Percentiles rank a stretch among this genome's conserved stretches.
Evolutionary conservation across 2,329 filamentous ascomycete species (phyloP).

Genomic region (Neofusicoccum umdonicola): DNA sequence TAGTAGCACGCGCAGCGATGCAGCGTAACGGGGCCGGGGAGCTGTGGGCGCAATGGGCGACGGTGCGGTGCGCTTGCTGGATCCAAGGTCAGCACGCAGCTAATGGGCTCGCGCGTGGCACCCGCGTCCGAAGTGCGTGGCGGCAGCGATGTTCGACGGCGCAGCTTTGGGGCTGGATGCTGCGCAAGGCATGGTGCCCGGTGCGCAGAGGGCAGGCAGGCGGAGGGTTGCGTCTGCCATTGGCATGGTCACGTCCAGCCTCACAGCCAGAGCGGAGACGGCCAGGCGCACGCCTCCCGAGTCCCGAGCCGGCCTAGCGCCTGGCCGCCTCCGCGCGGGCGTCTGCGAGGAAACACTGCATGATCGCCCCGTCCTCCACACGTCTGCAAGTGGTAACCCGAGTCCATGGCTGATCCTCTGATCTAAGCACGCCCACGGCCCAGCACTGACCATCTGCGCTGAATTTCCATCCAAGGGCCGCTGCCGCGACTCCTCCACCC

Average conservation of each 20-base stretch:
- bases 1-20: background rate
- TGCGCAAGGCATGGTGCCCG: background rate
- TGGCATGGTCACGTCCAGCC: slow-evolving; percentile 1
- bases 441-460: background rate
- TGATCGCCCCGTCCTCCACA: slow-evolving; percentile 14
- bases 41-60: background rate
- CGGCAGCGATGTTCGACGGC: background rate
- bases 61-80: too few species aligned
- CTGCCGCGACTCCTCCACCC: background rate
- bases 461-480: background rate
- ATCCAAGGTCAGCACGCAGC: background rate
- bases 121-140: background rate
- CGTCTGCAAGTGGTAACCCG: background rate
- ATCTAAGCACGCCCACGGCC: background rate
- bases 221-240: background rate
- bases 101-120: background rate
- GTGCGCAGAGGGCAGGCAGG: background rate
- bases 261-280: slow-evolving; percentile 2
- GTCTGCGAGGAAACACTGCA: background rate
- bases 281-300: slow-evolving; percentile 1
- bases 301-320: background rate
- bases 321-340: background rate
- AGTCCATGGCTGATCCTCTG: slow-evolving; percentile 10
- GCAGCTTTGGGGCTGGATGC: background rate
- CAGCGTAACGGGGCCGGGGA: background rate